Conservation (phyloP, 352 stramenopile species). For the Halophytophthora batemanensis region DNA sequence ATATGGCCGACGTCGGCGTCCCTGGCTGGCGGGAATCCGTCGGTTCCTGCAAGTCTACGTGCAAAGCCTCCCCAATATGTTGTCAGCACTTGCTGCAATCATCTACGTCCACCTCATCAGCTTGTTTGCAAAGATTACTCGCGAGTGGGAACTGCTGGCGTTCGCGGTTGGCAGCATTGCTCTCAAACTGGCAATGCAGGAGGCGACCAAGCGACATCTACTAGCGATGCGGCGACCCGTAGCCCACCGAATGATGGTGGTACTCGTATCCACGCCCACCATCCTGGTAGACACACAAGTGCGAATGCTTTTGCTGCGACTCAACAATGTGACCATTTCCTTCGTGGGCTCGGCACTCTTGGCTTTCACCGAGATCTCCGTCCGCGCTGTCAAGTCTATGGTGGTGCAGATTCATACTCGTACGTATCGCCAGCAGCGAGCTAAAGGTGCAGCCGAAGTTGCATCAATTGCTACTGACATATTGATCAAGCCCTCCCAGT, state of each 20-base stretch:
- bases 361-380: conserved; percentile 16
- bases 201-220: conserved; percentile 12
- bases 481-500: no score
- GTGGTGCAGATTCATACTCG: conserved; percentile 10
- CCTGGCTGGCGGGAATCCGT: conserved; percentile 1
- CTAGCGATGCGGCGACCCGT: background rate
- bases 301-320: conserved; percentile 25
- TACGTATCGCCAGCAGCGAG: conserved; percentile 1
- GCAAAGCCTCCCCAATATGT: conserved; percentile 10
- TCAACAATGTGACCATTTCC: conserved; percentile 10
- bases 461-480: background rate
- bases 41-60: conserved; percentile 11
- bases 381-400: conserved; percentile 17
- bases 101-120: conserved; percentile 8
- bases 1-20: background rate
- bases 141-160: background rate
- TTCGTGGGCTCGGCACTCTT: conserved; percentile 17
- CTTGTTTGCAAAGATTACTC: background rate
- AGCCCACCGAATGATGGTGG: conserved; percentile 8
- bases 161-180: conserved; percentile 8
- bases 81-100: conserved; percentile 6
- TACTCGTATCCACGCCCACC: conserved; percentile 21
- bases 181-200: conserved; percentile 12
- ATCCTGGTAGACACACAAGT: conserved; percentile 38
- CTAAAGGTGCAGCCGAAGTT: background rate